Evolutionary conservation across 2,329 filamentous ascomycete species (phyloP).

Genomic region (Talaromyces sp.): DNA sequence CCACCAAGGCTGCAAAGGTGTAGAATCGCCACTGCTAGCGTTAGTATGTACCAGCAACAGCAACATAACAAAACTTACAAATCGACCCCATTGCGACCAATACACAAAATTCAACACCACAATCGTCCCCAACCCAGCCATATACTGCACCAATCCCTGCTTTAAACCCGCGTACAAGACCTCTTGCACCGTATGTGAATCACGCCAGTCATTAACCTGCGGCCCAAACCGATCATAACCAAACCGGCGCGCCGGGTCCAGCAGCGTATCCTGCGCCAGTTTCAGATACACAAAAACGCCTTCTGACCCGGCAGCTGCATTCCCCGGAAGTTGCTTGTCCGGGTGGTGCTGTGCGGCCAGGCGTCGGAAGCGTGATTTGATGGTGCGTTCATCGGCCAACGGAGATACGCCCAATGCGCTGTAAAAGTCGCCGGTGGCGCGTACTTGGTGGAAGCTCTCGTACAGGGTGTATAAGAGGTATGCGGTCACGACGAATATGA

Average conservation of each 20-base stretch:
- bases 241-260: constrained; percentile 71
- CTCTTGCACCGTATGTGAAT: constrained; percentile 59
- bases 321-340: constrained; percentile 59
- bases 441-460: constrained; percentile 80
- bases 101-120: constrained; percentile 35
- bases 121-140: constrained; percentile 31
- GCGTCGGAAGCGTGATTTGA: constrained; percentile 81
- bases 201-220: constrained; percentile 58
- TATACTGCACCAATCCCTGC: constrained; percentile 34
- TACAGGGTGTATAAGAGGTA: constrained; percentile 92
- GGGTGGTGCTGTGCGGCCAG: constrained; percentile 69
- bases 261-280: constrained; percentile 73
- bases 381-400: constrained; percentile 63
- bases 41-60: constrained; percentile 1
- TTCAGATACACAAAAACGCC: constrained; percentile 76
- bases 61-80: constrained; percentile 33
- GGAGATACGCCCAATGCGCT: constrained; percentile 66
- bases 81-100: constrained; percentile 40
- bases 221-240: constrained; percentile 88
- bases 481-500: constrained; percentile 71
- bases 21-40: constrained; percentile 44
- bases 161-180: constrained; percentile 65
- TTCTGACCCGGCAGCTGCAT: constrained; percentile 29
- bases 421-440: constrained; percentile 70
- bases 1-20: constrained; percentile 49